Conservation (phyloP, 495 filamentous ascomycete genomes). For the Polyplosphaeria fusca region DNA sequence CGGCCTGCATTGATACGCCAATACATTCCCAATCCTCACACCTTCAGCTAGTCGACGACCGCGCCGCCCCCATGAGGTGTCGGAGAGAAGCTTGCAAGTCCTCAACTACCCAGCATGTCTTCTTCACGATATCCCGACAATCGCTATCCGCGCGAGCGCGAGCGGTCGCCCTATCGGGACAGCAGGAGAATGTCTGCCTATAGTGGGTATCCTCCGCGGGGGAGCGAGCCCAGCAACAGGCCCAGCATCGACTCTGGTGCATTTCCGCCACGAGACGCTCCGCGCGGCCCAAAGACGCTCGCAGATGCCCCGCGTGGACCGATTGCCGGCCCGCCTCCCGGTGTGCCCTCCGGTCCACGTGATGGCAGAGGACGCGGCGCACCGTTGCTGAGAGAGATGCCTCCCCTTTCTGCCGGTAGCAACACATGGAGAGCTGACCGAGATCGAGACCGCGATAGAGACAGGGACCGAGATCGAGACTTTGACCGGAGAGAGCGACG, state of each 20-base stretch:
- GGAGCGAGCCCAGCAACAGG: slow-evolving; percentile 12
- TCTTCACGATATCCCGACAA: slow-evolving; percentile 30
- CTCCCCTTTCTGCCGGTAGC: slow-evolving; percentile 26
- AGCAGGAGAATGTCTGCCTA: slow-evolving; percentile 22
- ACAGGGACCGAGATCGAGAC: slow-evolving; percentile 37
- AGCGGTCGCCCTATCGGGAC: slow-evolving; percentile 28
- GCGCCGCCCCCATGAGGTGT: slow-evolving; percentile 19
- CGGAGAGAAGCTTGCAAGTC: not conserved
- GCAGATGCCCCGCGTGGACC: slow-evolving; percentile 20
- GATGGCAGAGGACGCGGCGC: slow-evolving; percentile 22
- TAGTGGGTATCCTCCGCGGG: slow-evolving; percentile 20
- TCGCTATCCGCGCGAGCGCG: slow-evolving; percentile 27
- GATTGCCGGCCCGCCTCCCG: not conserved
- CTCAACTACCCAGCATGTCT: slow-evolving; percentile 17
- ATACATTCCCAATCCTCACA: too few relatives aligned
- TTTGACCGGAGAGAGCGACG: slow-evolving; percentile 43
- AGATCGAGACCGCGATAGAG: slow-evolving; percentile 44
- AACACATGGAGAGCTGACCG: slow-evolving; percentile 15
- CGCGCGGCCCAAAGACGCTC: slow-evolving; percentile 25
- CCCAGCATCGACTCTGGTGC: slow-evolving; percentile 11
- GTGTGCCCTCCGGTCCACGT: slow-evolving; percentile 28
- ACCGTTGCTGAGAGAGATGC: slow-evolving; percentile 35
- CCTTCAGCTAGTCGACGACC: not conserved
- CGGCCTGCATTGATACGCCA: too few relatives aligned
- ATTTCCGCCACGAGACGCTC: slow-evolving; percentile 20